Evolutionary conservation across 352 stramenopile species (phyloP).

Genomic region (Blastocystis sp.): DNA sequence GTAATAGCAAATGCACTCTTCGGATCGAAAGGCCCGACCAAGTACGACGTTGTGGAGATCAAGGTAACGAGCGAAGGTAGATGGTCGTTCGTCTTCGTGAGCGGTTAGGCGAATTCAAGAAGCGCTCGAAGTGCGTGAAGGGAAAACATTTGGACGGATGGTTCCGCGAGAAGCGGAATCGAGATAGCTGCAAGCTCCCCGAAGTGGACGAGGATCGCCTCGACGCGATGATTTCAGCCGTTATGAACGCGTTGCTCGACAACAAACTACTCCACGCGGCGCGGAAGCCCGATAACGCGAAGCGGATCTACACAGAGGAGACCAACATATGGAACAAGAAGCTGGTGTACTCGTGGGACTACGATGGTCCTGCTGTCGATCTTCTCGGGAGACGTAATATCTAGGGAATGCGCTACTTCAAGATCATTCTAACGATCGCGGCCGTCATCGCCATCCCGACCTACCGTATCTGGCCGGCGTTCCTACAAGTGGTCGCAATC

Average conservation of each 20-base stretch:
- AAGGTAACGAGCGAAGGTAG: background rate
- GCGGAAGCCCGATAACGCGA: slow-evolving; percentile 12
- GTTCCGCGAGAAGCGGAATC: slow-evolving; percentile 24
- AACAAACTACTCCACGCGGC: slow-evolving; percentile 17
- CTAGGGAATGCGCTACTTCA: slow-evolving; percentile 51
- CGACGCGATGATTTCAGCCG: background rate
- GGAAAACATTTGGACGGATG: slow-evolving; percentile 38
- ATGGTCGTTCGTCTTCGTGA: background rate
- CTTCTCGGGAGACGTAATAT: background rate
- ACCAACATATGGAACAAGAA: slow-evolving; percentile 27
- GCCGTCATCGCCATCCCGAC: slow-evolving; percentile 8
- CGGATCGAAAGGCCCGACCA: background rate
- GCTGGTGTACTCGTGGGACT: slow-evolving; percentile 47
- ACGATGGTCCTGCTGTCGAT: slow-evolving; percentile 40
- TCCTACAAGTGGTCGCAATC: background rate
- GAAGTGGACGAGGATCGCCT: background rate
- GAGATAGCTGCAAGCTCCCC: background rate
- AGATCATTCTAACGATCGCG: background rate
- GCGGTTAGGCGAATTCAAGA: slow-evolving; percentile 34
- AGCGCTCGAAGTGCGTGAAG: slow-evolving; percentile 31
- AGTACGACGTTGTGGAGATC: slow-evolving; percentile 49
- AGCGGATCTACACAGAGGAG: background rate
- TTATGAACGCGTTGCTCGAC: slow-evolving; percentile 19
- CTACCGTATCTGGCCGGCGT: slow-evolving; percentile 21
- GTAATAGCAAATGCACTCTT: slow-evolving; percentile 35